phyloP scores from a whole-genome alignment of 352 stramenopile genomes.

The Phytopythium kandeliae region DNA sequence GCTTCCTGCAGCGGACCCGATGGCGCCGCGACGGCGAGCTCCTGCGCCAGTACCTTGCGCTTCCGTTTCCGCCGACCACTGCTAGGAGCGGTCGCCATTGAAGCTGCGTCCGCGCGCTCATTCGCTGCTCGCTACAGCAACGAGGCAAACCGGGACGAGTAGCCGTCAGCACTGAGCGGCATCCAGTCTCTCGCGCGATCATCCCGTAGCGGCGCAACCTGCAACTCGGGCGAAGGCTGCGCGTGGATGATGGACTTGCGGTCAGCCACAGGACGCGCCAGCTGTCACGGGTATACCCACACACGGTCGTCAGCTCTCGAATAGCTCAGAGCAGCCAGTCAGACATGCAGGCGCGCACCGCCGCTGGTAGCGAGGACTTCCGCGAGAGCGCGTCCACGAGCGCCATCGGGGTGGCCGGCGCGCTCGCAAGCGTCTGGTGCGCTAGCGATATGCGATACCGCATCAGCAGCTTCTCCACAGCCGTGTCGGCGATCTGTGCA shows the following conservation, averaged over 20 bases:
- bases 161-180: background rate
- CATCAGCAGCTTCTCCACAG: conserved; percentile 60
- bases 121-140: background rate
- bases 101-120: too few species aligned
- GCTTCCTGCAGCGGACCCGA: conserved; percentile 13
- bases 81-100: background rate
- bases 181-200: background rate
- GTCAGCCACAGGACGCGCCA: conserved; percentile 26
- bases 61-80: conserved; percentile 46
- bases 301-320: too few species aligned
- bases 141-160: background rate
- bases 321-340: background rate
- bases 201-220: conserved; percentile 21
- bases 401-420: conserved; percentile 23
- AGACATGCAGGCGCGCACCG: conserved; percentile 16
- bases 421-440: conserved; percentile 27
- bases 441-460: conserved; percentile 44
- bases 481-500: conserved; percentile 36
- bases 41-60: conserved; percentile 37
- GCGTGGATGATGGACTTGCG: conserved; percentile 32
- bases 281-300: conserved; percentile 15
- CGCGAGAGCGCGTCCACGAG: conserved; percentile 22
- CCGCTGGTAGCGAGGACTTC: conserved; percentile 28
- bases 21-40: conserved; percentile 16
- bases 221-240: conserved; percentile 22